These are phyloP conservation scores for Fraxinus platypoda DNA, from an alignment of 305 asterid species.

Conservation along the genomic window DNA sequence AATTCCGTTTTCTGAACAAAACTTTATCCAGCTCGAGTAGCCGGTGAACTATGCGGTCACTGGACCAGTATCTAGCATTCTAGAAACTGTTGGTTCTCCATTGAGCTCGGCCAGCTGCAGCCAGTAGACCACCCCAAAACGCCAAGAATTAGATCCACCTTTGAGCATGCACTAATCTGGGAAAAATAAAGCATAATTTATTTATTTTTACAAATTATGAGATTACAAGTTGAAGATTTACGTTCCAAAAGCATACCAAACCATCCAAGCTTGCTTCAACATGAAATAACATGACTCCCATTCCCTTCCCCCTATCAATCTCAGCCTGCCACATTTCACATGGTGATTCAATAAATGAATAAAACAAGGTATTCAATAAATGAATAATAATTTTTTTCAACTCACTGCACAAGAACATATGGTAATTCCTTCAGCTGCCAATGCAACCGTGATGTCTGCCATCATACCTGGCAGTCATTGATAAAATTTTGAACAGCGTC, in stretches of 20 bases:
- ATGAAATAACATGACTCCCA: constrained; percentile 81
- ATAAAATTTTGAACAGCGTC: constrained; percentile 1
- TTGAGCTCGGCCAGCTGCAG: constrained; percentile 81
- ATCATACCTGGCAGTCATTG: constrained; percentile 63
- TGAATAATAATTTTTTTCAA: constrained; percentile 13
- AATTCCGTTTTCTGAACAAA: constrained; percentile 42
- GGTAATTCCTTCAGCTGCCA: constrained; percentile 67
- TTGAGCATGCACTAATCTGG: constrained; percentile 69
- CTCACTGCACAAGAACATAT: constrained; percentile 93
- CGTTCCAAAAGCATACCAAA: constrained; percentile 52
- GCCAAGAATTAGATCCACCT: constrained; percentile 75
- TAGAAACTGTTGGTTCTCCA: constrained; percentile 45
- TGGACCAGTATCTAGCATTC: constrained; percentile 50
- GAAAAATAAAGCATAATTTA: background rate
- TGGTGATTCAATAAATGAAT: background rate
- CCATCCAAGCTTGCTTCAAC: constrained; percentile 72
- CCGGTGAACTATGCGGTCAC: constrained; percentile 32
- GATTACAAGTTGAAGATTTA: background rate
- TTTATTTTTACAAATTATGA: background rate
- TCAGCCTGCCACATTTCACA: constrained; percentile 61
- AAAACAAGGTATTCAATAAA: background rate
- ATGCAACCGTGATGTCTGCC: constrained; percentile 79
- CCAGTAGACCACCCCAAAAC: constrained; percentile 94
- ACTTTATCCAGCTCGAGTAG: constrained; percentile 42
- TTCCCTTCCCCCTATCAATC: constrained; percentile 63